Base-by-base conservation (phyloP, 768 basidiomycete genomes). In the Calocybe gangraenosa region DNA sequence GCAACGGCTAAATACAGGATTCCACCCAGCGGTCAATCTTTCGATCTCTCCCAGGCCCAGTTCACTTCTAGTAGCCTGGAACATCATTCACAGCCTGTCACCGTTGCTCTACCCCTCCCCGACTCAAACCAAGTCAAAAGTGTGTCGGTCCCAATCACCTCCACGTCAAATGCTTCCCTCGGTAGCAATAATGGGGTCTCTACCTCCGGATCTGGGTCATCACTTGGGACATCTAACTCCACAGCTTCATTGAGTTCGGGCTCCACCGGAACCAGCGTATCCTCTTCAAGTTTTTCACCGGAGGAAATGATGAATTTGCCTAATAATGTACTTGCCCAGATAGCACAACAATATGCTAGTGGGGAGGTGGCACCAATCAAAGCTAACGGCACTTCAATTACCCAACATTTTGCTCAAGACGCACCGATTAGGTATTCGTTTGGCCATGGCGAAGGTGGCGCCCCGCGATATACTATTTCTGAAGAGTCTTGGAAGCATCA, bases 401-500 rank as follows among this genome's bases (percentile, higher is more conserved):
- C 69, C 1, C 61, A 65, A 34, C 60, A 64, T 14, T 73, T 72
- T 56, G 63, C 64, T 9, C 70, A 74, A 42, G 76, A 78, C 41
- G 65, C 58, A 0, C 60, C 65, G 53, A 45, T 64, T 41, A 58
- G 64, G 46, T 65, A 66, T 41, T 47, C 54, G 19, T 51, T 65
- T 19, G 53, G 50, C n/a, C 65, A 68, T 35, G 60, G 56, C 14
- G 64, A 65, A 33, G 67, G 58, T 46, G 60, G 63, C 48, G 66
- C 71, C 23, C 73, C 76, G 36, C 70, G 76, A 40, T 85, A 82
- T 62, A 66, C 74, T 42, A 68, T 83, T 31, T 73, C 77, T 19
- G 85, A 87, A 60, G 87, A 87, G 59, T 84, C 87, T 7, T 87
- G 84, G 85, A 86, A 88, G 61, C 87, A 89, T 53, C 84, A 89